Conservation (phyloP, 108 stramenopile species). For the Aurantiochytrium sp. region DNA sequence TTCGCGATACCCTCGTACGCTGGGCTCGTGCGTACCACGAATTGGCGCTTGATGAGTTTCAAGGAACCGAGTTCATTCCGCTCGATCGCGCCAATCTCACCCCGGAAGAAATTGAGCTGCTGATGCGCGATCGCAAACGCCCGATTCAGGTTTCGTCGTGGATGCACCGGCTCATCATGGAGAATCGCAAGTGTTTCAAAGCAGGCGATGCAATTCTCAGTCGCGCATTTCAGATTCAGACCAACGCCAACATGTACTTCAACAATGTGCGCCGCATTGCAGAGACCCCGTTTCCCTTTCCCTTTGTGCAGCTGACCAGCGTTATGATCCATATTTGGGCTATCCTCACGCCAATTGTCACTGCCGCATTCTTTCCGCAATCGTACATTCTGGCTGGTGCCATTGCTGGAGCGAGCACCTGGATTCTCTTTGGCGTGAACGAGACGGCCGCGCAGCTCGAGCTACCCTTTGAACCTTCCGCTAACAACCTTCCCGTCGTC, state of each 20-base stretch:
- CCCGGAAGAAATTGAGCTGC: background rate
- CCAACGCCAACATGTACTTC: slow-evolving; percentile 1
- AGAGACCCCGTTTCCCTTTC: slow-evolving; percentile 18
- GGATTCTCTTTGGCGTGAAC: background rate
- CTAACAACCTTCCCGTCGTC: background rate
- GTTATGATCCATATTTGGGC: background rate
- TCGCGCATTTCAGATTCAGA: background rate
- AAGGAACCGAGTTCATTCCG: background rate
- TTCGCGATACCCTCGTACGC: background rate
- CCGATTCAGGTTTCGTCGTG: background rate
- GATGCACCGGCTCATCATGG: slow-evolving; percentile 18
- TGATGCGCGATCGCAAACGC: background rate
- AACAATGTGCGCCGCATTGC: background rate
- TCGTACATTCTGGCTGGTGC: background rate
- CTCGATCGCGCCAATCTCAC: background rate
- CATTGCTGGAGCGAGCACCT: background rate
- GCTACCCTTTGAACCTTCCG: background rate
- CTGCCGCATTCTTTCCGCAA: background rate
- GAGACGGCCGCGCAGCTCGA: slow-evolving; percentile 3
- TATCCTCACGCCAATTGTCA: background rate
- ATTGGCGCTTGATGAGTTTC: background rate
- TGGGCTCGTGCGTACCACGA: slow-evolving; percentile 6
- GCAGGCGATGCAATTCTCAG: background rate
- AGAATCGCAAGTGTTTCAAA: background rate
- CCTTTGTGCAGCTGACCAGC: slow-evolving; percentile 5